phyloP scores from a whole-genome alignment of 352 stramenopile genomes.

The Globisporangium cystogenes region DNA sequence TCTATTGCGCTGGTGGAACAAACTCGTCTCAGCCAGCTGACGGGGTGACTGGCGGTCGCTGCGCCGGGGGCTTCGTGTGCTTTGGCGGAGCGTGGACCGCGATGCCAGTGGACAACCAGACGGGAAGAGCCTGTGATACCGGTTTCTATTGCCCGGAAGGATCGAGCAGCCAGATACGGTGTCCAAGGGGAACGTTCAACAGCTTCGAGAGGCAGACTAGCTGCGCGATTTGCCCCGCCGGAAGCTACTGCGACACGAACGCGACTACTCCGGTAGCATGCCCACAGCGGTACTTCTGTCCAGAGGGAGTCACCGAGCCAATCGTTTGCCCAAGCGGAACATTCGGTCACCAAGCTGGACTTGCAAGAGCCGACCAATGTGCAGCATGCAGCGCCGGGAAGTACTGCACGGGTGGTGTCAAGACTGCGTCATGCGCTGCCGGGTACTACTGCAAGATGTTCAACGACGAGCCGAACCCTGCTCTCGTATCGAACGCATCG shows the following conservation, averaged over 20 bases:
- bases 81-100: constrained; percentile 46
- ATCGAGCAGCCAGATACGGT: constrained; percentile 43
- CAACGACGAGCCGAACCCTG: constrained; percentile 58
- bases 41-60: constrained; percentile 37
- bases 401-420: constrained; percentile 69
- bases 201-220: constrained; percentile 30
- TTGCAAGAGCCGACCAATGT: constrained; percentile 49
- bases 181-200: constrained; percentile 70
- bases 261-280: constrained; percentile 41
- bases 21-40: constrained; percentile 31
- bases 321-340: constrained; percentile 75
- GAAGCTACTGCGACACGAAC: constrained; percentile 68
- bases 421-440: constrained; percentile 70
- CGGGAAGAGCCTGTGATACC: constrained; percentile 44
- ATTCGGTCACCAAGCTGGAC: constrained; percentile 45
- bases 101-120: constrained; percentile 45
- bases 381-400: constrained; percentile 60
- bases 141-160: constrained; percentile 68
- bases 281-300: constrained; percentile 68
- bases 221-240: constrained; percentile 49
- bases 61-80: constrained; percentile 53
- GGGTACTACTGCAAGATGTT: constrained; percentile 80
- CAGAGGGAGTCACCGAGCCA: constrained; percentile 32
- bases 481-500: background rate
- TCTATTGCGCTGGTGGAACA: constrained; percentile 60